Conservation (phyloP, 1,139 yeast genomes). For the Candida sojae region DNA sequence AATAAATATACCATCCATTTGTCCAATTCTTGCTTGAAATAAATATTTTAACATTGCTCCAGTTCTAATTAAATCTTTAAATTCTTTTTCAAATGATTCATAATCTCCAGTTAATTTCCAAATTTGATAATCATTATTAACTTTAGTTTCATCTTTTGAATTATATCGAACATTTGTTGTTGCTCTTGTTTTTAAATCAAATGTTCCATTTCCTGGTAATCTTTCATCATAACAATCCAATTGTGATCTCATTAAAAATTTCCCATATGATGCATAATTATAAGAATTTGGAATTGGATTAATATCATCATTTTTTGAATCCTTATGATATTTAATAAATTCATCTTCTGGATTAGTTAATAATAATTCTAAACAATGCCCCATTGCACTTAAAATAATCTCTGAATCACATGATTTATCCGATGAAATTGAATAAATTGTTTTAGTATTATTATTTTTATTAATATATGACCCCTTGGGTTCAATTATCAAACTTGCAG, state of each 20-base stretch:
- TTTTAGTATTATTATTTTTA: constrained; percentile 24
- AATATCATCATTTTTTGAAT: constrained; percentile 11
- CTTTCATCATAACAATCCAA: constrained; percentile 78
- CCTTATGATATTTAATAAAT: constrained; percentile 31
- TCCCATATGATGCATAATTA: constrained; percentile 71
- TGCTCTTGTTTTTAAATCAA: constrained; percentile 91
- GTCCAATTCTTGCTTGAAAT: constrained; percentile 90
- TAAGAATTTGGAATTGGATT: constrained; percentile 38
- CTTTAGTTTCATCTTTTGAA: constrained; percentile 57
- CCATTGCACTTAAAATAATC: constrained; percentile 72
- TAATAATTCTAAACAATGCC: constrained; percentile 74
- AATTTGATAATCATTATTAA: constrained; percentile 61
- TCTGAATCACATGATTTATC: constrained; percentile 73
- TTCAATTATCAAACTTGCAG: constrained; percentile 44
- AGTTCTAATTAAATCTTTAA: constrained; percentile 70
- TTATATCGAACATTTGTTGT: constrained; percentile 85
- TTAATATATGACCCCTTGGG: constrained; percentile 26
- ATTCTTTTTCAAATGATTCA: constrained; percentile 82
- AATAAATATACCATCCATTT: constrained; percentile 94
- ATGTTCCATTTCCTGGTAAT: constrained; percentile 88
- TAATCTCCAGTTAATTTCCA: constrained; percentile 58
- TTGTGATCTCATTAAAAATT: constrained; percentile 84
- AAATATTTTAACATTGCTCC: constrained; percentile 79
- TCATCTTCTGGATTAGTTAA: constrained; percentile 59
- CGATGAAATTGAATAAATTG: constrained; percentile 64